A percentile compares a stretch with the other conserved stretches of the same genome.
These are phyloP conservation scores for Ceriops tagal DNA, from an alignment of 345 rosid genomes.

Conservation along the genomic window DNA sequence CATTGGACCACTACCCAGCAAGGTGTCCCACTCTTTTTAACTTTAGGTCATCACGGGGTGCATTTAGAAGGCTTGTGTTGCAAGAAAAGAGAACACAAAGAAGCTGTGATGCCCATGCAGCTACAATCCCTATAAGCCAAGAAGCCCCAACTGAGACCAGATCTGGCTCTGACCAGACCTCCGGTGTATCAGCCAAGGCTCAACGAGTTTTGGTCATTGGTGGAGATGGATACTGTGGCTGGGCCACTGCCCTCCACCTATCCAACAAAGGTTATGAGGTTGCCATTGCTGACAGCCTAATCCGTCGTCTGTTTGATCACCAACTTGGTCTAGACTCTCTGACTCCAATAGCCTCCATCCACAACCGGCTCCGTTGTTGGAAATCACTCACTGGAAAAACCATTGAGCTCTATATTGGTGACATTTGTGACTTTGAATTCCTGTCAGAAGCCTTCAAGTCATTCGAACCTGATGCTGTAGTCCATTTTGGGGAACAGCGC, in stretches of 20 bases:
- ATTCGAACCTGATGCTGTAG: slow-evolving; percentile 86
- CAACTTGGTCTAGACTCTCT: slow-evolving; percentile 89
- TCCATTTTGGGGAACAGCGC: slow-evolving; percentile 93
- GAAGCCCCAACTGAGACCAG: slow-evolving; percentile 50
- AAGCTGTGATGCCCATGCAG: slow-evolving; percentile 37
- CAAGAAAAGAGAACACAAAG: slow-evolving; percentile 30
- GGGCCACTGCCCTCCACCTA: slow-evolving; percentile 96
- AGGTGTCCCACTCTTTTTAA: slow-evolving; percentile 28
- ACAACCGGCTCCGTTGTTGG: slow-evolving; percentile 78
- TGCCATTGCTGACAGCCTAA: slow-evolving; percentile 75
- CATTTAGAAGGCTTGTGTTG: slow-evolving; percentile 31
- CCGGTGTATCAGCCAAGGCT: slow-evolving; percentile 43
- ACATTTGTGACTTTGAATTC: slow-evolving; percentile 93
- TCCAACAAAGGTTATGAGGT: slow-evolving; percentile 82
- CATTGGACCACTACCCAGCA: slow-evolving; percentile 22
- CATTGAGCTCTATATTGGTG: slow-evolving; percentile 77
- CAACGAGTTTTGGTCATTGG: slow-evolving; percentile 90
- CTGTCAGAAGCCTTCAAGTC: slow-evolving; percentile 73
- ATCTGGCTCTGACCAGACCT: slow-evolving; percentile 27
- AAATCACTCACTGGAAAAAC: slow-evolving; percentile 77
- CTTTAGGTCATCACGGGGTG: slow-evolving; percentile 33
- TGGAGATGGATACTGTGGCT: slow-evolving; percentile 98
- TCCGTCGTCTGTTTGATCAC: slow-evolving; percentile 86
- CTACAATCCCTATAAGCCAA: slow-evolving; percentile 44
- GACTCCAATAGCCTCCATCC: slow-evolving; percentile 86